These are phyloP conservation scores for Allodekkera sacchari DNA, from an alignment of 805 yeast species.

Conservation along the genomic window DNA sequence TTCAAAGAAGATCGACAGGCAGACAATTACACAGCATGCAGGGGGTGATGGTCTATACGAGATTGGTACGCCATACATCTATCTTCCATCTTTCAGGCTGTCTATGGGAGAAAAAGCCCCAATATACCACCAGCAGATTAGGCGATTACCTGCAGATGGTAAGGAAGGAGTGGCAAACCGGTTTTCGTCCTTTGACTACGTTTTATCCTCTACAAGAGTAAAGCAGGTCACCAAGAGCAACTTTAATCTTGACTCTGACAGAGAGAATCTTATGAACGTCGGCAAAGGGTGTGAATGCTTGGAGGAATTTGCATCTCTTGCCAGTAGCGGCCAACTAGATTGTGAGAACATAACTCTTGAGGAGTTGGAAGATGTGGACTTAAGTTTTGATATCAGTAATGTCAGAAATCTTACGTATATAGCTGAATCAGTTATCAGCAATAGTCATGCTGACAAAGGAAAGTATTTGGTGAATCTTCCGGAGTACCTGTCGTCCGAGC, in stretches of 20 bases:
- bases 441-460: slow-evolving; percentile 1
- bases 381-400: slow-evolving; percentile 4
- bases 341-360: slow-evolving; percentile 1
- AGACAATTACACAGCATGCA: neutral
- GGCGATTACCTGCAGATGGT: slow-evolving; percentile 4
- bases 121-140: slow-evolving; percentile 4
- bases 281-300: slow-evolving; percentile 1
- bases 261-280: neutral
- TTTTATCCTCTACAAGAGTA: slow-evolving; percentile 7
- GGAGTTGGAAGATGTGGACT: slow-evolving; percentile 3
- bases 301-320: neutral
- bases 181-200: slow-evolving; percentile 6
- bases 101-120: slow-evolving; percentile 2
- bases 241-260: neutral
- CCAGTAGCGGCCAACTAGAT: neutral
- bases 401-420: slow-evolving; percentile 10
- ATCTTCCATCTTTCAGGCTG: slow-evolving; percentile 2
- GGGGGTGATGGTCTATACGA: neutral
- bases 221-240: neutral
- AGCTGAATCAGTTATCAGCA: slow-evolving; percentile 10
- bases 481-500: slow-evolving; percentile 3
- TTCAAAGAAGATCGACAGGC: neutral
- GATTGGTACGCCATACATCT: neutral
- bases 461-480: slow-evolving; percentile 10
- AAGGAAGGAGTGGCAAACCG: slow-evolving; percentile 2